Conservation (phyloP, 495 filamentous ascomycete species). For the Schizothecium vesticola region DNA sequence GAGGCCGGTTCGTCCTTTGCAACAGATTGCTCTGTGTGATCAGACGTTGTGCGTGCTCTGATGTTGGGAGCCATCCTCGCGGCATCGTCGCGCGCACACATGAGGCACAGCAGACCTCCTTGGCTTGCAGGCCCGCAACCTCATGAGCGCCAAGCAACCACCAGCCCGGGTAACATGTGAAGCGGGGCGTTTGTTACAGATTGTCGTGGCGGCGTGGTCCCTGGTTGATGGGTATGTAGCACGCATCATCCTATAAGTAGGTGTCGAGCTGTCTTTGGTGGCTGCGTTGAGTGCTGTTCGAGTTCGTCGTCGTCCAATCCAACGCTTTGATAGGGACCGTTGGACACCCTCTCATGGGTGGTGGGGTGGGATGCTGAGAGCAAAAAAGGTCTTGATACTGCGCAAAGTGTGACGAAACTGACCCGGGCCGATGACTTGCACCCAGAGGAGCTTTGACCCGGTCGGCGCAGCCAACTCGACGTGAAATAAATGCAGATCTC, state of each 20-base stretch:
- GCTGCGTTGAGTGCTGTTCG: not conserved
- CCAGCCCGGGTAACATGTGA: constrained; percentile 20
- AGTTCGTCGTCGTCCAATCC: not conserved
- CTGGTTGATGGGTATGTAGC: not conserved
- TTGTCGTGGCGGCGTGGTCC: constrained; percentile 7
- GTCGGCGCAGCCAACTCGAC: not conserved
- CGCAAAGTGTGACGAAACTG: not conserved
- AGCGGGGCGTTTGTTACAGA: constrained; percentile 7
- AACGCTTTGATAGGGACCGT: not conserved
- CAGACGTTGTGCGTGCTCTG: not conserved
- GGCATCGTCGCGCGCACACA: constrained; percentile 4
- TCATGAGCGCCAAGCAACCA: constrained; percentile 10
- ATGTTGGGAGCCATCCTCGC: not conserved
- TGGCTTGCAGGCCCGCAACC: constrained; percentile 4
- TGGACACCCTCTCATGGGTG: not conserved
- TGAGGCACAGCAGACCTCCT: constrained; percentile 15
- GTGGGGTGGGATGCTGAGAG: not conserved
- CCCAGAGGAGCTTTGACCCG: constrained; percentile 11
- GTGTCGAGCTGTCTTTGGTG: not conserved
- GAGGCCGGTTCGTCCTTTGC: not conserved
- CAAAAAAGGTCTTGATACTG: constrained; percentile 1
- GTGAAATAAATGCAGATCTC: constrained; percentile 8
- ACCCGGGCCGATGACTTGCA: constrained; percentile 6
- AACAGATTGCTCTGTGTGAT: not conserved
- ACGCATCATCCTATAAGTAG: not conserved